Evolutionary conservation across 2,329 filamentous ascomycete species (phyloP), one percentile per base, ranked within the genome.

Genomic region (Fusarium abutilonis): DNA sequence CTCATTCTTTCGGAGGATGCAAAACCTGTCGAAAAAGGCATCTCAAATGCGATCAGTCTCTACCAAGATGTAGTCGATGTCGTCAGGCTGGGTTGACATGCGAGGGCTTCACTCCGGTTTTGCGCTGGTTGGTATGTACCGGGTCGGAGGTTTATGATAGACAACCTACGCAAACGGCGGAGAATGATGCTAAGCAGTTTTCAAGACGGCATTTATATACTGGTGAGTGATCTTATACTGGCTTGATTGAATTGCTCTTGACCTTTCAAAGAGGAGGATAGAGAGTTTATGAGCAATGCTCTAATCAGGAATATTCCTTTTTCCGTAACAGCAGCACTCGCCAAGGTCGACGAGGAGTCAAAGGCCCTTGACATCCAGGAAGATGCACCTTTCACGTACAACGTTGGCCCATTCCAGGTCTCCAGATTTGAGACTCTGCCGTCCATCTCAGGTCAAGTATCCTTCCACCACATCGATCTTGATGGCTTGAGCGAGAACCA

Each of bases 11-110:
- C 4, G 66, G 66, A 1, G 65, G 65, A 2, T 68, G 65, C 28
- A 68, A 66, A 32, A 68, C 65, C 3, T 68, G 65, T 29, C 62
- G 65, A 6, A 68, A 66, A 47, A 60, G 66, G 11, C 66, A 68
- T 46, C 60, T 68, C 19, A 68, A 68, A 9, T 68, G 66, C 35
- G 65, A 68, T 2, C 66, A 68, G 41, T 56, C 48, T 1, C 19
- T 54, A 1, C 65, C 65, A 1, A 40, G 51, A 19, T 68, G 65
- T n/a, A 62, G 59, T 42, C 51, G 65, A 13, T 68, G 63, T 29
- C 39, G 34, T 8, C 52, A 56, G 17, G 63, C 63, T 17, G 65
- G 65, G 1, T 19, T 68, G 26, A 38, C 14, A 1, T 68, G 66
- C 13, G 65, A 68, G 23, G 62, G 64, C 3, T 68, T 68, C 8